These are phyloP conservation scores for Tremella yokohamensis DNA, from an alignment of 768 basidiomycete genomes.

Conservation along the genomic window DNA sequence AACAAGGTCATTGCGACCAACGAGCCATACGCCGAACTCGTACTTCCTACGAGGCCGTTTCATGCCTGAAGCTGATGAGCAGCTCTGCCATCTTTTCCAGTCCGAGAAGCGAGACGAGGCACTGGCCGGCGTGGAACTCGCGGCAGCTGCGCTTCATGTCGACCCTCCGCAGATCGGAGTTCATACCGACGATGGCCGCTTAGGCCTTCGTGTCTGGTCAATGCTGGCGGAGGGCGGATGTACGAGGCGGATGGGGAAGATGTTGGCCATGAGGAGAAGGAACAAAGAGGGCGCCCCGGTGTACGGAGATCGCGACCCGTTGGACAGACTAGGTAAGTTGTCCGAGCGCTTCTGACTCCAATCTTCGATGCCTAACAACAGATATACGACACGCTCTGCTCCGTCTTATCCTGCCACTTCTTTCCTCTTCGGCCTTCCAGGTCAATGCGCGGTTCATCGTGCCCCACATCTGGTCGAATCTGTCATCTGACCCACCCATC, in stretches of 20 bases:
- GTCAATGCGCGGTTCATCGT: constrained; percentile 39
- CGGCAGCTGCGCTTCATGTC: constrained; percentile 35
- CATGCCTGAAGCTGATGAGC: constrained; percentile 7
- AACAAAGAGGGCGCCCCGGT: constrained; percentile 36
- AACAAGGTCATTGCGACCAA: constrained; percentile 34
- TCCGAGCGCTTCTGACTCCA: not conserved
- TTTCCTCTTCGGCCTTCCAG: constrained; percentile 39
- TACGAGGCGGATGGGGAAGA: constrained; percentile 42
- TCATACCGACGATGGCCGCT: constrained; percentile 17
- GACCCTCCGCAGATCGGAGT: constrained; percentile 28
- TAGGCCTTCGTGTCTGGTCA: constrained; percentile 38
- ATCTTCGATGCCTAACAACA: constrained; percentile 6
- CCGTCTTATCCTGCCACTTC: constrained; percentile 37
- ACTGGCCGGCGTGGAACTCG: constrained; percentile 37
- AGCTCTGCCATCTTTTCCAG: constrained; percentile 46
- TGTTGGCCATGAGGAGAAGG: constrained; percentile 43
- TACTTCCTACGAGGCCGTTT: constrained; percentile 12
- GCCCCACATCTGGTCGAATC: constrained; percentile 36
- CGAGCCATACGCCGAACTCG: constrained; percentile 36
- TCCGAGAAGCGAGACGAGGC: constrained; percentile 45
- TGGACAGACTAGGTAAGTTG: constrained; percentile 46
- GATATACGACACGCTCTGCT: constrained; percentile 47
- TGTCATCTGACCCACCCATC: constrained; percentile 40
- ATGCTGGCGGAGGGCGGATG: constrained; percentile 42
- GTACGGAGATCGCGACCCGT: constrained; percentile 42